phyloP scores from a whole-genome alignment of 2,329 filamentous ascomycete genomes.

The Fusarium gaditjirri region DNA sequence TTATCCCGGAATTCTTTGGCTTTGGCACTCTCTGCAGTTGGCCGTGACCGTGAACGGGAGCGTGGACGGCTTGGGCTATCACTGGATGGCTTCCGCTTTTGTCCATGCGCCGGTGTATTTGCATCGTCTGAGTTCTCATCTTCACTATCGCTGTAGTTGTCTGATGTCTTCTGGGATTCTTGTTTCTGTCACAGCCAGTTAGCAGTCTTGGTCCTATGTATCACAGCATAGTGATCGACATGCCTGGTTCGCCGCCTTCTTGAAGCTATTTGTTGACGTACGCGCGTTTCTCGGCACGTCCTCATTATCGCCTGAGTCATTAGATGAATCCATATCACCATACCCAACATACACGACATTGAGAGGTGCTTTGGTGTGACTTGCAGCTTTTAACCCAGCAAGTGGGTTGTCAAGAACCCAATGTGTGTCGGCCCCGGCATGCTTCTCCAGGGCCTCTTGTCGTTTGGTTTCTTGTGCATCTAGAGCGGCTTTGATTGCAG shows the following conservation, averaged over 20 bases:
- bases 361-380: conserved; percentile 53
- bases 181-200: conserved; percentile 32
- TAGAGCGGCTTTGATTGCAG: conserved; percentile 70
- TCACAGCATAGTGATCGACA: conserved; percentile 8
- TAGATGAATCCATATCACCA: conserved; percentile 59
- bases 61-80: conserved; percentile 47
- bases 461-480: conserved; percentile 75
- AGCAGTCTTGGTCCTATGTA: not conserved
- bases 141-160: conserved; percentile 42
- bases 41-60: conserved; percentile 48
- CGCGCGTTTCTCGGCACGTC: conserved; percentile 49
- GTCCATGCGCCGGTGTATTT: conserved; percentile 38
- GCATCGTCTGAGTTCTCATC: conserved; percentile 43
- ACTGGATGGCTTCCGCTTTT: conserved; percentile 44
- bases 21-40: conserved; percentile 43
- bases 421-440: conserved; percentile 75
- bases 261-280: conserved; percentile 50
- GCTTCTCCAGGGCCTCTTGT: conserved; percentile 68
- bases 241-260: conserved; percentile 45
- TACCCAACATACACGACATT: conserved; percentile 70
- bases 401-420: conserved; percentile 74
- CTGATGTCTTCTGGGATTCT: conserved; percentile 20
- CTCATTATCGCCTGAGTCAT: conserved; percentile 51
- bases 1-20: conserved; percentile 65
- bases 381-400: conserved; percentile 39